Percentiles rank a stretch among this genome's conserved stretches.
These are phyloP conservation scores for Lichenothelia convexa DNA, from an alignment of 495 filamentous ascomycete genomes.

Conservation along the genomic window DNA sequence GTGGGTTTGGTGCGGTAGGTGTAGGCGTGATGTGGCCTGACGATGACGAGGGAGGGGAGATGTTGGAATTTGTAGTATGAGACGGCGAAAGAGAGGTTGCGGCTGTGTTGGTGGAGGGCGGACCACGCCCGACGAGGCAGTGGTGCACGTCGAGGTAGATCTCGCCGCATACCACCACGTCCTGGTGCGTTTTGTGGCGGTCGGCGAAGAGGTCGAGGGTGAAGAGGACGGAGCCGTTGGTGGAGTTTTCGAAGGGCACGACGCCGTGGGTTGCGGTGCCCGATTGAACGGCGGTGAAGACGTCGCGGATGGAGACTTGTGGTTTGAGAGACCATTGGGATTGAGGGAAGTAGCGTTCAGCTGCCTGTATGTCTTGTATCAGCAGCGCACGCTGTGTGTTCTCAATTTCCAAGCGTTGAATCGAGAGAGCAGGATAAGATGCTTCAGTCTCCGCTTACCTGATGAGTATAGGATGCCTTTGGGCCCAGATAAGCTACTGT, in stretches of 20 bases:
- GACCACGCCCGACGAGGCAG: slow-evolving; percentile 44
- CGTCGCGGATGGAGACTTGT: too few relatives aligned
- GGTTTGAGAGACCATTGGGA: too few relatives aligned
- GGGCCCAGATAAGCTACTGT: too few relatives aligned
- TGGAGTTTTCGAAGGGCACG: slow-evolving; percentile 89
- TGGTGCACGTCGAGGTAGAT: slow-evolving; percentile 73
- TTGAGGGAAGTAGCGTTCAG: too few relatives aligned
- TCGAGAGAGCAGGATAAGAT: too few relatives aligned
- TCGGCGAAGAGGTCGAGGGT: slow-evolving; percentile 82
- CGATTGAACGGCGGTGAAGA: slow-evolving; percentile 57
- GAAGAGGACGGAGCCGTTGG: slow-evolving; percentile 75
- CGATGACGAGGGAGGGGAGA: too few relatives aligned
- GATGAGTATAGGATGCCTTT: too few relatives aligned
- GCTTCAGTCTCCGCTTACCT: too few relatives aligned
- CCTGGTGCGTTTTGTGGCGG: slow-evolving; percentile 34
- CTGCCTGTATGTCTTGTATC: too few relatives aligned
- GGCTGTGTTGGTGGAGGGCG: slow-evolving; percentile 8
- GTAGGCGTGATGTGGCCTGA: slow-evolving; percentile 10
- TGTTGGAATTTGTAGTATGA: slow-evolving; percentile 10
- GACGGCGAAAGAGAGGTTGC: slow-evolving; percentile 9
- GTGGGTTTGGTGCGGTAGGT: slow-evolving; percentile 3
- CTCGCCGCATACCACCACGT: slow-evolving; percentile 60
- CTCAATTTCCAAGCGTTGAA: too few relatives aligned
- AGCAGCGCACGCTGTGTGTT: too few relatives aligned
- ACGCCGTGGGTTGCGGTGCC: slow-evolving; percentile 48